Conservation (phyloP, 768 basidiomycete species). For the Boletus sensibilis region DNA sequence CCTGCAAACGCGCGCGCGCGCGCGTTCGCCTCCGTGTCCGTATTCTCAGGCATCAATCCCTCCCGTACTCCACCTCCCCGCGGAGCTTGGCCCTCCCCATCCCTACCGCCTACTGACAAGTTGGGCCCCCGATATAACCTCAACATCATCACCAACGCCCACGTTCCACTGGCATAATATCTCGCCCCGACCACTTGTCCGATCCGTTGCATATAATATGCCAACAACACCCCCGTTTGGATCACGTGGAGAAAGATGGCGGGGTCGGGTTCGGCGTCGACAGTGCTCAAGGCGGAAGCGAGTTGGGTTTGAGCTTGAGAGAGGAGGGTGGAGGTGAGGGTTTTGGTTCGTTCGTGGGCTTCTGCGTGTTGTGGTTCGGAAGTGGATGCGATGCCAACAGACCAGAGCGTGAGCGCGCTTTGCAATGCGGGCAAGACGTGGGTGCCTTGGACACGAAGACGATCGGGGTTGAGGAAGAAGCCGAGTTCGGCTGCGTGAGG, state of each 20-base stretch:
- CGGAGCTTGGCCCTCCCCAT: slow-evolving; percentile 1
- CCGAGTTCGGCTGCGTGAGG: slow-evolving; percentile 59
- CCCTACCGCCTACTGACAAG: background rate
- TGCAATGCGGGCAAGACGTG: slow-evolving; percentile 50
- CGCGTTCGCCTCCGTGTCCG: background rate
- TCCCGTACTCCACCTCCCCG: background rate
- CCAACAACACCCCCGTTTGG: slow-evolving; percentile 63
- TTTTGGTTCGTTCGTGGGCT: background rate
- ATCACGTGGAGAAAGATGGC: slow-evolving; percentile 50
- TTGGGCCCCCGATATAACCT: slow-evolving; percentile 41
- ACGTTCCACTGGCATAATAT: slow-evolving; percentile 49
- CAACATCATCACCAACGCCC: slow-evolving; percentile 44
- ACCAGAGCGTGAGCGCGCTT: slow-evolving; percentile 53
- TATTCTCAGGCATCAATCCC: background rate
- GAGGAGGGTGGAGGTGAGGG: slow-evolving; percentile 37
- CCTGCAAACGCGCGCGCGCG: slow-evolving; percentile 11
- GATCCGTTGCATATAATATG: slow-evolving; percentile 61
- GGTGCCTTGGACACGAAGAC: slow-evolving; percentile 43
- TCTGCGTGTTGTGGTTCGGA: slow-evolving; percentile 39
- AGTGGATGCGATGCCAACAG: slow-evolving; percentile 42
- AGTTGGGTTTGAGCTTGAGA: slow-evolving; percentile 47
- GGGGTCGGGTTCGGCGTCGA: slow-evolving; percentile 30
- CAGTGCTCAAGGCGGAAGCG: slow-evolving; percentile 44
- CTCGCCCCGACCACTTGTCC: slow-evolving; percentile 62
- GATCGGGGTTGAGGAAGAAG: slow-evolving; percentile 57